Evolutionary conservation across 768 basidiomycete genomes (phyloP).

Genomic region (Lentinula guzmanii): DNA sequence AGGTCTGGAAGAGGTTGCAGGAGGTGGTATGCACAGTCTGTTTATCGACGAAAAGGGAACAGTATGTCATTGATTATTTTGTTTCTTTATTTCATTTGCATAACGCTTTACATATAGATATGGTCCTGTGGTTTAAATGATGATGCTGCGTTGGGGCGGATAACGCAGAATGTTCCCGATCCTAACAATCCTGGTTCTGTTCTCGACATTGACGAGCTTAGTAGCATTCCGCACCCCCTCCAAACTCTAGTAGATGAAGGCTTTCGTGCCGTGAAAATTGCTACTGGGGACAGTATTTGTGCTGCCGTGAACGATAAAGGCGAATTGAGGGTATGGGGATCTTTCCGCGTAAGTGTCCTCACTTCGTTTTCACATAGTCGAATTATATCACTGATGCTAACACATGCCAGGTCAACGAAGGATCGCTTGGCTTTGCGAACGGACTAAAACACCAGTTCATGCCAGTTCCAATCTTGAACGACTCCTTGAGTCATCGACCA

Average conservation of each 20-base stretch:
- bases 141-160: constrained; percentile 80
- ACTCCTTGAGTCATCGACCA: constrained; percentile 47
- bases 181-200: constrained; percentile 55
- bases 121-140: constrained; percentile 89
- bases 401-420: constrained; percentile 57
- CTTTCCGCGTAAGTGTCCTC: constrained; percentile 69
- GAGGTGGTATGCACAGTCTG: constrained; percentile 86
- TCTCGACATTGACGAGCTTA: constrained; percentile 49
- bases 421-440: constrained; percentile 77
- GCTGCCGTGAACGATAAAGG: constrained; percentile 79
- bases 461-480: constrained; percentile 50
- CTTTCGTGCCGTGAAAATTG: constrained; percentile 79
- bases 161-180: constrained; percentile 44
- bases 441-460: constrained; percentile 61
- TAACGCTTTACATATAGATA: constrained; percentile 34
- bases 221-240: constrained; percentile 58
- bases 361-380: neutral
- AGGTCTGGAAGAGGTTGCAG: constrained; percentile 77
- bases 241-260: constrained; percentile 67
- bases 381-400: constrained; percentile 4
- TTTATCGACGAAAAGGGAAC: constrained; percentile 87
- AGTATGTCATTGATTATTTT: constrained; percentile 42
- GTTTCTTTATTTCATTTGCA: neutral
- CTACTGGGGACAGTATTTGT: constrained; percentile 84
- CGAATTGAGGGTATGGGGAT: constrained; percentile 81